These are phyloP conservation scores for Herpetospermum pedunculosum DNA, from an alignment of 306 rosid species.

Conservation along the genomic window DNA sequence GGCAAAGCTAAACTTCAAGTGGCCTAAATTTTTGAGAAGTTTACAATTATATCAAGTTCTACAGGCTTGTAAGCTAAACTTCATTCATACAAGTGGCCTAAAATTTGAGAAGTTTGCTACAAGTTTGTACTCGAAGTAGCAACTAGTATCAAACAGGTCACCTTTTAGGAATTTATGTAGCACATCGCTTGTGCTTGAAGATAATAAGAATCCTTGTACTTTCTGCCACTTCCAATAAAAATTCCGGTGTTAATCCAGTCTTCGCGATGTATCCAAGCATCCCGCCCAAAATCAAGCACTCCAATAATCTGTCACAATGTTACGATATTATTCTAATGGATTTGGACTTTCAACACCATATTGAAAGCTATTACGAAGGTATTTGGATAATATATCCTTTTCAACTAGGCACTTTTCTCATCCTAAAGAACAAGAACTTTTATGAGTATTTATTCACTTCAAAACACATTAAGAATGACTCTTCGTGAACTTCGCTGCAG, in stretches of 20 bases:
- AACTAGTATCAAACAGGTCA: neutral
- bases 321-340: neutral
- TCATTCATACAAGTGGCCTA: neutral
- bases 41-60: neutral
- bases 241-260: conserved; percentile 80
- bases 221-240: conserved; percentile 55
- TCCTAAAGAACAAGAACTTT: neutral
- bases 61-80: neutral
- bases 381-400: neutral
- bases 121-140: neutral
- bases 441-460: neutral
- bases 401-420: neutral
- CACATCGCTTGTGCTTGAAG: conserved; percentile 97
- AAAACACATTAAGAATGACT: neutral
- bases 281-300: conserved; percentile 76
- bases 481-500: neutral
- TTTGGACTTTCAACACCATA: neutral
- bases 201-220: conserved; percentile 85
- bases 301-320: conserved; percentile 56
- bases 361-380: neutral
- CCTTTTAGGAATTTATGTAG: conserved; percentile 54
- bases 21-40: neutral
- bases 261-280: conserved; percentile 72
- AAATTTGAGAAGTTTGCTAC: neutral
- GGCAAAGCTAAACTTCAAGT: neutral